Percentiles rank a stretch among this genome's conserved stretches.
Conservation (phyloP, 371 early-diverging fungal genomes). For the Mortierella sp. region DNA sequence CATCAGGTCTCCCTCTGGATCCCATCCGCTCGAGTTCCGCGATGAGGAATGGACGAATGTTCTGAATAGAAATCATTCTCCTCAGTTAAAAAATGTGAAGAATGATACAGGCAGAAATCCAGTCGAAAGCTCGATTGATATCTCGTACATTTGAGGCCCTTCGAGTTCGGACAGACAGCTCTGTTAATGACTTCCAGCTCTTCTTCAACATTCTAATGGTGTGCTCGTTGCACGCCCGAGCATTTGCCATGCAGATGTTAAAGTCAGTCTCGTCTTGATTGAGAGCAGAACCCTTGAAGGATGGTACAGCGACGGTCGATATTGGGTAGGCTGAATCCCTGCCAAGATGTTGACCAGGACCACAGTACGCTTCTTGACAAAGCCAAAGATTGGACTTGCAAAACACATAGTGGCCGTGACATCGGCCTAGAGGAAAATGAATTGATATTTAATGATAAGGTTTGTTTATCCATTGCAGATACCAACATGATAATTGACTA, state of each 20-base stretch:
- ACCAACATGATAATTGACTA: too few relatives aligned
- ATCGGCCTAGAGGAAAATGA: background rate
- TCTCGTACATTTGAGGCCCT: background rate
- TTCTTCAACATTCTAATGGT: constrained; percentile 10
- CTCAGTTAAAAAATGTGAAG: too few relatives aligned
- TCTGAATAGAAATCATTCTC: too few relatives aligned
- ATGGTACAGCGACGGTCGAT: background rate
- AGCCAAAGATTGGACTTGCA: background rate
- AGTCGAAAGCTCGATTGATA: background rate
- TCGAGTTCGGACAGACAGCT: constrained; percentile 2
- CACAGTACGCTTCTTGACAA: background rate
- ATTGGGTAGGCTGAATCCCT: constrained; percentile 5
- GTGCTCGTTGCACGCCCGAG: constrained; percentile 13
- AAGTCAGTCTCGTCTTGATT: constrained; percentile 8
- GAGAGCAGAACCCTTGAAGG: constrained; percentile 5
- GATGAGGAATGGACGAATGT: too few relatives aligned
- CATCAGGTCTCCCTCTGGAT: too few relatives aligned
- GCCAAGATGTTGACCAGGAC: constrained; percentile 1
- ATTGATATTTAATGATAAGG: too few relatives aligned
- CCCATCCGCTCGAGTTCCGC: too few relatives aligned
- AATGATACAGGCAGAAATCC: too few relatives aligned
- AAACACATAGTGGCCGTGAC: constrained; percentile 5
- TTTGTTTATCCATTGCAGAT: too few relatives aligned
- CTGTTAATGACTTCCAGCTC: background rate
- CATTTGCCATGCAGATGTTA: constrained; percentile 19